phyloP scores from a whole-genome alignment of 2,329 filamentous ascomycete genomes.

The Fusarium hainanense region DNA sequence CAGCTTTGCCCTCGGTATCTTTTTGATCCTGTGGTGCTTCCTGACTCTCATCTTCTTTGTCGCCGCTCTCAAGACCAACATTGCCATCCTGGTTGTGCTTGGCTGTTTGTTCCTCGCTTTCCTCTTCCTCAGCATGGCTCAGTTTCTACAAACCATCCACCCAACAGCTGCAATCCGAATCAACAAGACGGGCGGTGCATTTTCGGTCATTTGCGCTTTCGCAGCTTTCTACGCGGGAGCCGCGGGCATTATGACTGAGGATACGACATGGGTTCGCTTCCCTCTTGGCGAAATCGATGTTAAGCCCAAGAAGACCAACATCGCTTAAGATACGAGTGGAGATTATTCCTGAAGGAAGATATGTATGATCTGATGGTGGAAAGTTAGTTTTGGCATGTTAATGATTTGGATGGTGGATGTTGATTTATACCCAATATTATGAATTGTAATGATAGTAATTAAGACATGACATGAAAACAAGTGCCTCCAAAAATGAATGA shows the following conservation, averaged over 20 bases:
- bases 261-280: conserved; percentile 56
- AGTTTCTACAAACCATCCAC: conserved; percentile 59
- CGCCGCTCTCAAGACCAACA: conserved; percentile 67
- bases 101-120: conserved; percentile 69
- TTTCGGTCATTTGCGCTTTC: conserved; percentile 52
- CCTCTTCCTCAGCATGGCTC: conserved; percentile 67
- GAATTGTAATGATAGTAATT: background rate
- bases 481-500: background rate
- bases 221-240: conserved; percentile 55
- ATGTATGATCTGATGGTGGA: background rate
- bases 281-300: conserved; percentile 53
- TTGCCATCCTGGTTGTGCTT: conserved; percentile 68
- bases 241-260: conserved; percentile 55
- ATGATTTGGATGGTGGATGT: background rate
- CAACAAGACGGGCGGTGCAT: conserved; percentile 57
- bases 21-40: conserved; percentile 69
- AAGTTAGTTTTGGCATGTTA: background rate
- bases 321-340: conserved; percentile 24
- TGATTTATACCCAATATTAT: background rate
- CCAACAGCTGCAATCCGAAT: conserved; percentile 53
- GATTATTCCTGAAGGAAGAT: background rate
- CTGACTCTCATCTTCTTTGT: conserved; percentile 67
- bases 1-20: conserved; percentile 66
- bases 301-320: conserved; percentile 35
- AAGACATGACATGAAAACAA: background rate